These are phyloP conservation scores for Colletotrichum viniferum DNA, from an alignment of 2,329 filamentous ascomycete species.

Conservation along the genomic window DNA sequence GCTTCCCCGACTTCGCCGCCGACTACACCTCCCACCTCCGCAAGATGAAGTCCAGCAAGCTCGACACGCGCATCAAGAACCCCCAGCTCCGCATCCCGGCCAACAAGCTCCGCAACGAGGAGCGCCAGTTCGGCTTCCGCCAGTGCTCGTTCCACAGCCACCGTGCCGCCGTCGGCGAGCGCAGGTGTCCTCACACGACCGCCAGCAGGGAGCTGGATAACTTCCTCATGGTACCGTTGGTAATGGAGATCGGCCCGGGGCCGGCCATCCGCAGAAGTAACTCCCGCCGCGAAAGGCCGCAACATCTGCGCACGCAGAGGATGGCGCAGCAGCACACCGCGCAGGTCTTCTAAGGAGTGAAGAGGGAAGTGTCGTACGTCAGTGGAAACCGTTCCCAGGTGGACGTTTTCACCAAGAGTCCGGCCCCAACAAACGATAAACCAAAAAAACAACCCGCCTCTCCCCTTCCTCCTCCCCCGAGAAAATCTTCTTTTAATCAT, in stretches of 20 bases:
- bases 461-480: background rate
- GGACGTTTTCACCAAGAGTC: background rate
- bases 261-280: background rate
- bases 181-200: slow-evolving; percentile 51
- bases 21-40: slow-evolving; percentile 57
- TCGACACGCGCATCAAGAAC: slow-evolving; percentile 62
- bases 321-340: background rate
- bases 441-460: background rate
- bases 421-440: background rate
- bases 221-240: slow-evolving; percentile 23
- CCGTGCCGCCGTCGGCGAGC: slow-evolving; percentile 57
- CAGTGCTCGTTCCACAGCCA: slow-evolving; percentile 67
- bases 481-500: background rate
- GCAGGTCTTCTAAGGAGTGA: background rate
- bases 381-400: background rate
- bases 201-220: slow-evolving; percentile 19
- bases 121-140: slow-evolving; percentile 64
- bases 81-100: slow-evolving; percentile 62
- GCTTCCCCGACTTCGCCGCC: slow-evolving; percentile 48
- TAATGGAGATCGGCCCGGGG: slow-evolving; percentile 12
- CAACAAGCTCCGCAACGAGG: slow-evolving; percentile 59
- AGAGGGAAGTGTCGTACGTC: background rate
- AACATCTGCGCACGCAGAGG: background rate
- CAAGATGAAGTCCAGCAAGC: slow-evolving; percentile 55
- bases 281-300: background rate